Percentiles rank a stretch among this genome's conserved stretches.
These are phyloP conservation scores for Lichtheimia corymbifera DNA, from an alignment of 371 early-diverging fungal species.

Conservation along the genomic window DNA sequence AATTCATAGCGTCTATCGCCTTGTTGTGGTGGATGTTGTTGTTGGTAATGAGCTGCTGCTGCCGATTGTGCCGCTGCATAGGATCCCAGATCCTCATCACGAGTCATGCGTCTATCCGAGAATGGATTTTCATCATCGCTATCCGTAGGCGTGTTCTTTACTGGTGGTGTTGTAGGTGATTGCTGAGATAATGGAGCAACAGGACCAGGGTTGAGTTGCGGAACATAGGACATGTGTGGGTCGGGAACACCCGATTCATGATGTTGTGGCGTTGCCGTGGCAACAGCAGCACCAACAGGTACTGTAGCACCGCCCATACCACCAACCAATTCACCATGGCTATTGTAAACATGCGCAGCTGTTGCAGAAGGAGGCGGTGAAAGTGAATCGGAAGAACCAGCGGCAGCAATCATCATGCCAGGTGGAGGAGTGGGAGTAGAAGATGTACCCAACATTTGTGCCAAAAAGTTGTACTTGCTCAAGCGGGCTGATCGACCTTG, in stretches of 20 bases:
- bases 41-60: slow-evolving; percentile 10
- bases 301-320: slow-evolving; percentile 8
- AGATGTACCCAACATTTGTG: slow-evolving; percentile 18
- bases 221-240: slow-evolving; percentile 6
- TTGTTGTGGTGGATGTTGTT: background rate
- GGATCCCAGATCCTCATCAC: slow-evolving; percentile 11
- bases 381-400: too few species aligned
- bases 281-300: background rate
- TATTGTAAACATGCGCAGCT: slow-evolving; percentile 5
- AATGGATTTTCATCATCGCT: slow-evolving; percentile 5
- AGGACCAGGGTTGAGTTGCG: slow-evolving; percentile 10
- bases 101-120: background rate
- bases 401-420: too few species aligned
- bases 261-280: background rate
- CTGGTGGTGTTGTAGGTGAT: background rate
- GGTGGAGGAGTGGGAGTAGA: background rate
- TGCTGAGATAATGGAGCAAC: too few species aligned
- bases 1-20: slow-evolving; percentile 8
- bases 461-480: slow-evolving; percentile 32
- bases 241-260: slow-evolving; percentile 3
- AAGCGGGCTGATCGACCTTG: slow-evolving; percentile 11
- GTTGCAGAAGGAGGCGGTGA: too few species aligned
- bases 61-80: slow-evolving; percentile 12
- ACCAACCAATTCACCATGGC: slow-evolving; percentile 5
- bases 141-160: background rate